phyloP scores from a whole-genome alignment of 768 basidiomycete genomes.

The Tephrocybe rancida region DNA sequence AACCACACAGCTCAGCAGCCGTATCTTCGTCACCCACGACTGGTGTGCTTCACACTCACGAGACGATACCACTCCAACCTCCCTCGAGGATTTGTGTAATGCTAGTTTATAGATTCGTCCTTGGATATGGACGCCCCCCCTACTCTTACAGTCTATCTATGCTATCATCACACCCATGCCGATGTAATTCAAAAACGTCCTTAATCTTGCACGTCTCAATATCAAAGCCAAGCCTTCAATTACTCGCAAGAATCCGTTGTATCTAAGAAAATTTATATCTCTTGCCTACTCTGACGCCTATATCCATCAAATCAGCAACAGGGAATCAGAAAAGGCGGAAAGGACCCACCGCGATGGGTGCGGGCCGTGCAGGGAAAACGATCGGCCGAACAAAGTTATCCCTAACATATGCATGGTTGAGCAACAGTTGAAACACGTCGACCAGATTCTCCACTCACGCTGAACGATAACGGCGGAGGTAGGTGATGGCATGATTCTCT shows the following conservation, averaged over 20 bases:
- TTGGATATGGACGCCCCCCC: conserved; percentile 4
- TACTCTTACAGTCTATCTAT: conserved; percentile 15
- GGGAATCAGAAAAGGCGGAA: conserved; percentile 9
- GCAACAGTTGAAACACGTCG: conserved; percentile 5
- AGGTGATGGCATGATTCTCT: conserved; percentile 85
- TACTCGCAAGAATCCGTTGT: conserved; percentile 13
- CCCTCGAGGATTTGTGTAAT: conserved; percentile 16
- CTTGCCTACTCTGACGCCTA: conserved; percentile 24
- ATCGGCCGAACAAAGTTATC: conserved; percentile 72
- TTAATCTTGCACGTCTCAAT: neutral
- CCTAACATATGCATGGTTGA: conserved; percentile 29
- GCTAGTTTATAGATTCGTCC: conserved; percentile 16
- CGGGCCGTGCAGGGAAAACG: conserved; percentile 58
- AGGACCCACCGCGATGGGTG: conserved; percentile 30
- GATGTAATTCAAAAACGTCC: neutral
- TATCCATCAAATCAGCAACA: conserved; percentile 8
- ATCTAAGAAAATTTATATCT: conserved; percentile 17
- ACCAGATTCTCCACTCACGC: conserved; percentile 60
- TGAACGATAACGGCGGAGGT: conserved; percentile 86
- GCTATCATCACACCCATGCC: conserved; percentile 9
- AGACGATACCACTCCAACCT: conserved; percentile 7
- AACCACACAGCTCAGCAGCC: conserved; percentile 17
- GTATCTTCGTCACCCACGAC: conserved; percentile 22
- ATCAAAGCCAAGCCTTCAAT: conserved; percentile 1
- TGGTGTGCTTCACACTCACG: conserved; percentile 10